A percentile compares a stretch with the other conserved stretches of the same genome.
Conservation (phyloP, 768 basidiomycete species). For the Scleroderma citrinum region DNA sequence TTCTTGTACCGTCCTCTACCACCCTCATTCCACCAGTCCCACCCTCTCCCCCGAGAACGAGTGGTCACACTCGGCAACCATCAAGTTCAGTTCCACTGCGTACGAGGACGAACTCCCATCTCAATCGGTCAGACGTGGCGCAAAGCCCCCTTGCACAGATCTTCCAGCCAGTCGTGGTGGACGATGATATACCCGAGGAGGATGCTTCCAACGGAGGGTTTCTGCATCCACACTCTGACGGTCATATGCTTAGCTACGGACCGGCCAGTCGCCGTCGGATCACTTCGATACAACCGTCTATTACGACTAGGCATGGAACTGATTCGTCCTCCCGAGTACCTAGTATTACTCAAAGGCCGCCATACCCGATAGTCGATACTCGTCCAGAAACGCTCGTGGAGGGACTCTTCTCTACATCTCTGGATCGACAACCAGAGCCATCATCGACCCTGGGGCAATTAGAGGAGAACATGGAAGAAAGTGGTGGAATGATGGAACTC, state of each 20-base stretch:
- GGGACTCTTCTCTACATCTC: slow-evolving; percentile 21
- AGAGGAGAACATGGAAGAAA: slow-evolving; percentile 23
- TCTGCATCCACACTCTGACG: slow-evolving; percentile 8
- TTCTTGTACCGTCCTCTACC: neutral
- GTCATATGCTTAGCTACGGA: slow-evolving; percentile 32
- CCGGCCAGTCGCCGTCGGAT: slow-evolving; percentile 35
- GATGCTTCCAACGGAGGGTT: slow-evolving; percentile 16
- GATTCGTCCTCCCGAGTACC: slow-evolving; percentile 7
- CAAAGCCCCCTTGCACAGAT: slow-evolving; percentile 65
- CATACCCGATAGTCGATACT: slow-evolving; percentile 18
- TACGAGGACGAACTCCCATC: slow-evolving; percentile 16
- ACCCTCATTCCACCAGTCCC: neutral
- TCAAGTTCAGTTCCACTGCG: slow-evolving; percentile 14
- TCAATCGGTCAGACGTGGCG: slow-evolving; percentile 17
- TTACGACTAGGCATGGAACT: slow-evolving; percentile 8
- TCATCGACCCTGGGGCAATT: slow-evolving; percentile 19
- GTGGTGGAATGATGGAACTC: slow-evolving; percentile 23
- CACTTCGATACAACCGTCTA: slow-evolving; percentile 24
- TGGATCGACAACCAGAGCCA: slow-evolving; percentile 14
- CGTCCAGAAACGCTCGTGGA: slow-evolving; percentile 14
- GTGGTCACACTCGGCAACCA: slow-evolving; percentile 7
- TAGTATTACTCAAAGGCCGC: slow-evolving; percentile 6
- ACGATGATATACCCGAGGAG: slow-evolving; percentile 37
- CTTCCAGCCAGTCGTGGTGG: slow-evolving; percentile 60
- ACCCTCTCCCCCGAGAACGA: slow-evolving; percentile 7